These are phyloP conservation scores for Erigeron canadensis DNA, from an alignment of 129 eudicot species.

Conservation along the genomic window DNA sequence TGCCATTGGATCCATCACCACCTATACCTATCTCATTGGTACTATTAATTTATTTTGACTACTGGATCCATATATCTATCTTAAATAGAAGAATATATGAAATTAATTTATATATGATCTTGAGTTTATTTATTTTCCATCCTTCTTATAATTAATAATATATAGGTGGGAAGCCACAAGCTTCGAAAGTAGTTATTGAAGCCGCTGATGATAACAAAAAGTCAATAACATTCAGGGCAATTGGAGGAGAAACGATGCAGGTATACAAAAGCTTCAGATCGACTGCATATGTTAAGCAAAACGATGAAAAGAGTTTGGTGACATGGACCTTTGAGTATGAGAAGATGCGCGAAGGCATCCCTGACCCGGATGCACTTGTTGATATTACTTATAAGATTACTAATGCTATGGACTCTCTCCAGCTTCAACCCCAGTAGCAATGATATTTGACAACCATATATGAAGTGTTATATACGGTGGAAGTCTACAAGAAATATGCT, in stretches of 20 bases:
- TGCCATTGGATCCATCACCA: constrained; percentile 26
- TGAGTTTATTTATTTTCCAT: no score
- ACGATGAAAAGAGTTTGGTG: constrained; percentile 9
- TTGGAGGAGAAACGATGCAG: constrained; percentile 15
- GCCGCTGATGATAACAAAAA: constrained; percentile 2
- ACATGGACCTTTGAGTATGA: constrained; percentile 19
- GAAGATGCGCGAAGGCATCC: constrained; percentile 21
- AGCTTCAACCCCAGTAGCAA: no score
- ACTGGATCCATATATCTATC: background rate
- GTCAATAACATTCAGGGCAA: background rate
- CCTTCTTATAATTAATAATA: no score
- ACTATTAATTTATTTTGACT: background rate
- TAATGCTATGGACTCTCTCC: background rate
- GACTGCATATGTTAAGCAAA: background rate
- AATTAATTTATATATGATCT: no score
- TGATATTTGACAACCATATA: no score
- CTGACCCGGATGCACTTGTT: constrained; percentile 6
- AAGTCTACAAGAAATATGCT: no score
- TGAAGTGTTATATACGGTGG: no score
- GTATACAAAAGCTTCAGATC: constrained; percentile 11
- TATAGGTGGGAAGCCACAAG: background rate
- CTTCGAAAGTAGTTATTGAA: constrained; percentile 2
- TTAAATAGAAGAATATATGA: no score
- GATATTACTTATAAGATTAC: constrained; percentile 4
- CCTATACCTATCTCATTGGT: constrained; percentile 31